Base-by-base conservation (phyloP, 345 rosid species). In the Populus simonii region DNA sequence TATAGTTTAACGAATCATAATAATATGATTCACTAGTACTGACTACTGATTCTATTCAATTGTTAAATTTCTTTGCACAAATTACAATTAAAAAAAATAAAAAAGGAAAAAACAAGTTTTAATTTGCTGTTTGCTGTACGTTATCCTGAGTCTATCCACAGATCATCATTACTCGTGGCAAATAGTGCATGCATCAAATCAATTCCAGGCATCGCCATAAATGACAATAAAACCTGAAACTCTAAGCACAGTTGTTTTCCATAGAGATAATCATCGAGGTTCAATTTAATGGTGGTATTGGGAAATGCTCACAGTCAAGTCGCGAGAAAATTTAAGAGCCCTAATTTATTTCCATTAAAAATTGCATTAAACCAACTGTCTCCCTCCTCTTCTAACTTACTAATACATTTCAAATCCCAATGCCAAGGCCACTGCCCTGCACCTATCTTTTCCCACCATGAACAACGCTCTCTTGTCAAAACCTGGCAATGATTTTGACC, bases 351-450 rank as follows among this genome's bases (percentile, higher is more conserved):
- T 69, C 27, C 23, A 10, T 39, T 53, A 10, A 69, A 68, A 17
- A 7, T 25, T 25, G 68, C 69, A 69, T 41, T 39, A 61, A 77
- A 70, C 8, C 68, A 69, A 38, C 41, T 76, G 68, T 57, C 29
- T 7, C 25, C 27, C 31, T 31, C 29, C 3, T 38, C 25, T 38
- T 39, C 67, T 5, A 39, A 17, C 7, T 9, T 5, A 1, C 43
- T 2, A 1, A 10, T 53, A 47, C 15, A 16, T 33, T 73, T 53
- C 89, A 78, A 85, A 81, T 81, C 81, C 85, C 85, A n/a, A 78
- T 66, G 62, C 22, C 61, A 8, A 3, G 33, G 33, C 3, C 61
- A 53, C 18, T 22, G 63, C 6, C 63, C 15, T 70, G 20, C 51
- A 38, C 79, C 71, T 76, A 73, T 76, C 81, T 78, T 84, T 86